Evolutionary conservation across 2,329 filamentous ascomycete species (phyloP), one percentile per base, ranked within the genome.

Genomic region (Lasiodiplodia hormozganensis): DNA sequence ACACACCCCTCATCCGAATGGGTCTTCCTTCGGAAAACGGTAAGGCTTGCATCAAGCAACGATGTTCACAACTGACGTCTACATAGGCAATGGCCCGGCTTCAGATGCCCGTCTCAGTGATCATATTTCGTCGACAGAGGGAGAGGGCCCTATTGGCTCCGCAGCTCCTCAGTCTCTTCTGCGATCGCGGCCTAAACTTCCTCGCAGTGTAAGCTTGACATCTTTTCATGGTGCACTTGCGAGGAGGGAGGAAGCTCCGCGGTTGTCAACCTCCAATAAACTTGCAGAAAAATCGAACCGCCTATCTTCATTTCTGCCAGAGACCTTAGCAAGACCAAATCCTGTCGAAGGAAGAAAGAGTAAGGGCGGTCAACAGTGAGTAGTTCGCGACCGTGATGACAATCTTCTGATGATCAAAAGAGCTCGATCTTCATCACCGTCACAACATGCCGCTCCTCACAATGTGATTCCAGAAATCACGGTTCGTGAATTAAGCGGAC

Each of bases 171-270:
- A 28, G 7, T 52, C n/a, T 2, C 43, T 28, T 2, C 47, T n/a
- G 6, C 47, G 23, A 11, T 2, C 25, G 11, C n/a, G 8, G 4
- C 43, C 2, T 28, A 38, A 14, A 47, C 43, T 60, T 28, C 28
- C 4, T 8, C 57, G 60, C 8, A 64, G 60, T 23, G 52, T n/a
- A 64, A 64, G 60, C n/a, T 12, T 64, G 47, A 28, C 43, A 47
- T 18, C 43, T 4, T 38, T 51, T 5, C 16, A 16, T 3, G 31
- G 18, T 34, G 31, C 31, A 10, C 31, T 10, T 6, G 31, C 23
- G 38, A 28, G 10, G 23, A 3, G 38, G 12, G 23, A 52, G 43
- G 1, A 3, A 21, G 8, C 18, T 23, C 23, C 58, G 8, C 10
- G 43, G 4, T 25, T 28, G 58, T 38, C 57, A 28, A 34, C 47